Base-by-base conservation (phyloP, 139 green algal species). In the Chlamydomonas sp. region DNA sequence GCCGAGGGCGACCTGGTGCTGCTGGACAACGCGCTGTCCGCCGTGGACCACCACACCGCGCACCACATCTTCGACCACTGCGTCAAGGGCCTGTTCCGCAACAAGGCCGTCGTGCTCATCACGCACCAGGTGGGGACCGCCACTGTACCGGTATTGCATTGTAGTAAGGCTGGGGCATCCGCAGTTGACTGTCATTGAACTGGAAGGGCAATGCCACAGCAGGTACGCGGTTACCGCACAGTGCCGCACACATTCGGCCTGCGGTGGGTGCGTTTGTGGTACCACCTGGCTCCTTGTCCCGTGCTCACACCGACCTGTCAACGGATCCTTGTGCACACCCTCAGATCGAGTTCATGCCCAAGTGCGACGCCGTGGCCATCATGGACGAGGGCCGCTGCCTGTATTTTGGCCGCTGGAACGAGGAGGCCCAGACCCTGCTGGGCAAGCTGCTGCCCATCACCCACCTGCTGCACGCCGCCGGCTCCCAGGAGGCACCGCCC, bases 401-500 rank as follows among this genome's bases (percentile, higher is more conserved):
- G 69, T 95, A 95, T 90, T 95, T 95, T 79, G 93, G 93, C 62
- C 91, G 90, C 87, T 95, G 89, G 89, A 92, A 90, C 77, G 49
- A 63, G 4, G 82, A 77, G 8, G 92, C 92, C 15, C 88, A 89
- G 72, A 18, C 91, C 72, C 82, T 93, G 77, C 91, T 94, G 17
- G 78, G 61, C 78, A 68, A 71, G 69, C 86, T 91, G 17, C 91
- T 93, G 80, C 91, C 91, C 73, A 83, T 87, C 77, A 80, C 67
- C 76, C 91, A 93, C 78, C 85, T 93, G 89, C 89, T 93, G 83
- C 89, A 89, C n/a, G 86, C 91, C 74, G 85, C 89, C 67, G 91
- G 91, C 71, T 69, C 71, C 61, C 85, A 89, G 14, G 91, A 93
- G 91, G 31, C 31, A 49, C 31, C 31, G 31, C 31, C 72, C 1